These are phyloP conservation scores for Claviceps citrina DNA, from an alignment of 2,329 filamentous ascomycete genomes.

Conservation along the genomic window DNA sequence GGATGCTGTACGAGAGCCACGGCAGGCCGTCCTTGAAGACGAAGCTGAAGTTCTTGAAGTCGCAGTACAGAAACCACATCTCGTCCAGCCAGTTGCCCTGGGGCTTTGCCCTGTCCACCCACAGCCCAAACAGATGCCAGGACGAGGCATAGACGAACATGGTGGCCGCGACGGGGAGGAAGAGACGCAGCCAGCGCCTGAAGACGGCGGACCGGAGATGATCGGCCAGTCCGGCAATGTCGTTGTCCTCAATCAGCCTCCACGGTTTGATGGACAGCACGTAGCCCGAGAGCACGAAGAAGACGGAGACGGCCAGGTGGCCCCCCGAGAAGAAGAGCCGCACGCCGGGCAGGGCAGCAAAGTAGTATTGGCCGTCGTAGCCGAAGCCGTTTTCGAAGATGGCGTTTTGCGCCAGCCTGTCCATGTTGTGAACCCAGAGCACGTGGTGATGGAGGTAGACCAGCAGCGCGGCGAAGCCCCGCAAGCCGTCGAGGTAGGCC, in stretches of 20 bases:
- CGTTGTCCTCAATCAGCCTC: slow-evolving; percentile 28
- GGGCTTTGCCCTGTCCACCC: slow-evolving; percentile 22
- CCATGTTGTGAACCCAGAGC: slow-evolving; percentile 36
- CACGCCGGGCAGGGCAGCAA: slow-evolving; percentile 39
- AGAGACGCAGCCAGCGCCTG: slow-evolving; percentile 34
- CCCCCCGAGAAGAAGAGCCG: slow-evolving; percentile 46
- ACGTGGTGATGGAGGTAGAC: slow-evolving; percentile 50
- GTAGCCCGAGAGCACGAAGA: slow-evolving; percentile 44
- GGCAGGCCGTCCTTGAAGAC: slow-evolving; percentile 42
- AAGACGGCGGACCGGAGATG: slow-evolving; percentile 32
- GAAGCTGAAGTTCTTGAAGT: slow-evolving; percentile 56
- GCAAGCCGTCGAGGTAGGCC: slow-evolving; percentile 46
- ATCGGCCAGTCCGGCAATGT: slow-evolving; percentile 26
- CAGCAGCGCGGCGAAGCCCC: slow-evolving; percentile 51
- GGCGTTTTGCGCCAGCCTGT: slow-evolving; percentile 10
- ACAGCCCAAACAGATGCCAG: slow-evolving; percentile 38
- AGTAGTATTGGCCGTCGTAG: slow-evolving; percentile 30
- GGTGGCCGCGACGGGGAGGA: slow-evolving; percentile 35
- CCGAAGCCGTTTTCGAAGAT: slow-evolving; percentile 40
- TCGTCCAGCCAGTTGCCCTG: slow-evolving; percentile 31
- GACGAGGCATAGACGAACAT: slow-evolving; percentile 34
- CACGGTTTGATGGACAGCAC: slow-evolving; percentile 37
- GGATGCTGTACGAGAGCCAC: slow-evolving; percentile 37
- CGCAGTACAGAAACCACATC: slow-evolving; percentile 32
- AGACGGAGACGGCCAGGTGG: slow-evolving; percentile 42